Conservation (phyloP, 2,329 filamentous ascomycete species). For the Colletotrichum orbiculare region DNA sequence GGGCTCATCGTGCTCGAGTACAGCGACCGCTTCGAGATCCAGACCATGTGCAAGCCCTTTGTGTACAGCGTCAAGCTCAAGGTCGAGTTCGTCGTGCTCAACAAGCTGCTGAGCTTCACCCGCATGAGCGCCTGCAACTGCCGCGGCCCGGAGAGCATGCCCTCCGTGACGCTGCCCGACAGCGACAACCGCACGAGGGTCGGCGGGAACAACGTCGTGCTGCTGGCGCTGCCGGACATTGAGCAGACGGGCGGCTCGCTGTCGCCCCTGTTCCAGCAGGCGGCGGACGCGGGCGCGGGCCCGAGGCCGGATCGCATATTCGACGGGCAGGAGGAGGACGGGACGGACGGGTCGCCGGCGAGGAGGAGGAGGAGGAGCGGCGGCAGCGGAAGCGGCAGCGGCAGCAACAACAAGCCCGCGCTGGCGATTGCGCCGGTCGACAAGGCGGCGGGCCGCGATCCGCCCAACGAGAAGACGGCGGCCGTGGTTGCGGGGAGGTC, state of each 20-base stretch:
- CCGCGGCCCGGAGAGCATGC: conserved; percentile 18
- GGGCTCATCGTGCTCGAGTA: conserved; percentile 38
- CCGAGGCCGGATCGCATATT: conserved; percentile 5
- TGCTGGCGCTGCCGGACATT: conserved; percentile 7
- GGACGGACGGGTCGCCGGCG: not conserved
- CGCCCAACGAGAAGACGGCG: too few relatives aligned
- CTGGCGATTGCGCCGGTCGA: too few relatives aligned
- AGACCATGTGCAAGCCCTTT: conserved; percentile 39
- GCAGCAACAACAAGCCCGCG: not conserved
- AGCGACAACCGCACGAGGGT: conserved; percentile 12
- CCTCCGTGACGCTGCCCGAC: conserved; percentile 3
- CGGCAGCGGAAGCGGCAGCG: not conserved
- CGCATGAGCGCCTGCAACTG: conserved; percentile 34
- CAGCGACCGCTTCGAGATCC: conserved; percentile 36
- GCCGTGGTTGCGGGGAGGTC: too few relatives aligned
- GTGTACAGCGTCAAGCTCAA: conserved; percentile 52
- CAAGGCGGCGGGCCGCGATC: too few relatives aligned
- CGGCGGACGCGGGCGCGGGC: too few relatives aligned
- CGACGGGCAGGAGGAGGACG: not conserved
- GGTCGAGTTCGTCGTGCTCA: conserved; percentile 49
- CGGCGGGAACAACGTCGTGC: not conserved
- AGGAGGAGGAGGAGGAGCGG: not conserved
- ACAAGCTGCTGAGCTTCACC: conserved; percentile 41
- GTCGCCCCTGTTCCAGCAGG: conserved; percentile 1
- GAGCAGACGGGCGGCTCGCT: conserved; percentile 27